Conservation (phyloP, 257 asterid species). For the Galeopsis tetrahit region DNA sequence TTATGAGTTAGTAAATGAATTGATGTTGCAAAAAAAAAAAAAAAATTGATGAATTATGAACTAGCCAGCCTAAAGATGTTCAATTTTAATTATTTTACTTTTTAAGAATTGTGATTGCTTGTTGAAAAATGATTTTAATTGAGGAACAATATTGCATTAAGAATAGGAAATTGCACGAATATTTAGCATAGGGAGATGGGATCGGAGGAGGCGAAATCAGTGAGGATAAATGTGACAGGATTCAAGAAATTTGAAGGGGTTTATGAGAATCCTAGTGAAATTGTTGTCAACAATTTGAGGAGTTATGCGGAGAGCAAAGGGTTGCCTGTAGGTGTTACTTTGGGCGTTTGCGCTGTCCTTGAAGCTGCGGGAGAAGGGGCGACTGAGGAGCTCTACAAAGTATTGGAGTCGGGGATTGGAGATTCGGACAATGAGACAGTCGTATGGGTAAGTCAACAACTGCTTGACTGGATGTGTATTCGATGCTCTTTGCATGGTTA, state of each 20-base stretch:
- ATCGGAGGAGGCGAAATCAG: constrained; percentile 52
- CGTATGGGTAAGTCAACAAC: constrained; percentile 55
- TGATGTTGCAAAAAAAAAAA: no score
- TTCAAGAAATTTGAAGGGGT: constrained; percentile 69
- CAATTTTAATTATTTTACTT: neutral
- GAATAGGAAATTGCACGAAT: constrained; percentile 31
- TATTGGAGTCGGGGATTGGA: constrained; percentile 49
- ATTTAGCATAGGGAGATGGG: constrained; percentile 49
- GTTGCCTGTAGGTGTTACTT: constrained; percentile 46
- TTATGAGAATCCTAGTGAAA: constrained; percentile 57
- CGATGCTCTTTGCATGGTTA: neutral
- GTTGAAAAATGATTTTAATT: neutral
- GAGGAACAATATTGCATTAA: constrained; percentile 19
- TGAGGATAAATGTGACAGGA: constrained; percentile 62
- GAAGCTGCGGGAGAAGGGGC: constrained; percentile 69
- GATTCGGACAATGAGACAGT: constrained; percentile 43
- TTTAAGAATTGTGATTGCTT: neutral
- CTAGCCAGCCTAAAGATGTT: neutral
- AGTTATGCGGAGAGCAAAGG: constrained; percentile 48
- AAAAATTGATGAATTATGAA: neutral
- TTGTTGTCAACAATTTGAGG: constrained; percentile 46
- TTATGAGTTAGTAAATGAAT: neutral
- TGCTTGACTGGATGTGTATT: neutral
- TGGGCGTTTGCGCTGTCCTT: constrained; percentile 58
- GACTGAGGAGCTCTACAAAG: constrained; percentile 48